Conservation (phyloP, 179 eudicot genomes). For the Beta macrorhiza region DNA sequence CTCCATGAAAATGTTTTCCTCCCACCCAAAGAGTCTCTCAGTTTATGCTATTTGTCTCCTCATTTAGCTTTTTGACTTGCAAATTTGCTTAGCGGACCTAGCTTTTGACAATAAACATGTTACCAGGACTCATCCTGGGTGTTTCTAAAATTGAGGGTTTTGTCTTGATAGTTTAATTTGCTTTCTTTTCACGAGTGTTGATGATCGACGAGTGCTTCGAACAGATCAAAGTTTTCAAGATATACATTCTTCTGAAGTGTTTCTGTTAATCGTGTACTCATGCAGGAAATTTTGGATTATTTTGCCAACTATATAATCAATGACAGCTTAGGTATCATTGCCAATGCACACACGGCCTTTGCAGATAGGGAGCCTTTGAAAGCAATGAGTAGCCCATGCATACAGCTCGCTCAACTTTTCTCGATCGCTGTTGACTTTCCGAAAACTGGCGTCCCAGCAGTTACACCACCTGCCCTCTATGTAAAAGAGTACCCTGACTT, state of each 20-base stretch:
- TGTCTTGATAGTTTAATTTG: neutral
- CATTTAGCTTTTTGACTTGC: neutral
- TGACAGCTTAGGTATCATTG: conserved; percentile 84
- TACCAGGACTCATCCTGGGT: too few species aligned
- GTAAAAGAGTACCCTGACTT: conserved; percentile 79
- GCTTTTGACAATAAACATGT: neutral
- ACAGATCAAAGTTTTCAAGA: too few species aligned
- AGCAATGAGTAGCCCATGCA: conserved; percentile 65
- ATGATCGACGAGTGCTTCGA: too few species aligned
- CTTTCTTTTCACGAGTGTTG: too few species aligned
- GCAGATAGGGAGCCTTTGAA: conserved; percentile 55
- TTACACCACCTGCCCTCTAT: conserved; percentile 61
- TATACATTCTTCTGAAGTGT: too few species aligned
- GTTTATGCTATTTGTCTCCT: neutral
- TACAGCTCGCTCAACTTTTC: conserved; percentile 65
- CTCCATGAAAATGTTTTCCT: too few species aligned
- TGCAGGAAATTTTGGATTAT: conserved; percentile 80
- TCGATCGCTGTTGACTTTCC: conserved; percentile 92
- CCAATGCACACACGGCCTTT: conserved; percentile 83
- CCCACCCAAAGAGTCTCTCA: too few species aligned
- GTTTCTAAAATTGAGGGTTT: neutral
- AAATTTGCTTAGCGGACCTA: neutral
- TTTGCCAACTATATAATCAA: conserved; percentile 81
- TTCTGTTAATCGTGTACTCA: neutral
- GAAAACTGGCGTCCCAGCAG: conserved; percentile 94